Percentiles rank a stretch among this genome's conserved stretches.
Conservation (phyloP, 2,329 filamentous ascomycete genomes). For the Pseudogymnoascus destructans region DNA sequence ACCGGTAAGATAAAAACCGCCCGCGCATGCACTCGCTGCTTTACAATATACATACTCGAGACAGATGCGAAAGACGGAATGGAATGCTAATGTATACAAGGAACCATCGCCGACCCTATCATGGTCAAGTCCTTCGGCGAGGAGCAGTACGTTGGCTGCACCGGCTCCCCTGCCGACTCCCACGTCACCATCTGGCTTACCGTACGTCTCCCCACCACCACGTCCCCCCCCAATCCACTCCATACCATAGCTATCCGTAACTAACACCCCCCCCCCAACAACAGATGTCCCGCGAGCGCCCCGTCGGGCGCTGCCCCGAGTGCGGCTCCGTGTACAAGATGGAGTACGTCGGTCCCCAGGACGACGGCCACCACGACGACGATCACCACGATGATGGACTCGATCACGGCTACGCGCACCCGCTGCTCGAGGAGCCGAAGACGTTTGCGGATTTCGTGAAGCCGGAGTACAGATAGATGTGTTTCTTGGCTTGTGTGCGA, state of each 20-base stretch:
- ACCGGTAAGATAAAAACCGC: slow-evolving; percentile 42
- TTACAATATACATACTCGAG: slow-evolving; percentile 8
- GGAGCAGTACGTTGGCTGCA: slow-evolving; percentile 96
- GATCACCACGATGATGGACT: slow-evolving; percentile 37
- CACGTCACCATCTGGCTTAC: slow-evolving; percentile 86
- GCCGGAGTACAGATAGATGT: slow-evolving; percentile 73
- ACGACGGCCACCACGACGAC: slow-evolving; percentile 56
- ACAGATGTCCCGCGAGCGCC: slow-evolving; percentile 76
- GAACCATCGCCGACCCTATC: slow-evolving; percentile 83
- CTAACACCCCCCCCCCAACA: neutral
- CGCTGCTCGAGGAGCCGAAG: slow-evolving; percentile 74
- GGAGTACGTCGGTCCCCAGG: slow-evolving; percentile 80
- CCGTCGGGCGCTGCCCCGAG: slow-evolving; percentile 88
- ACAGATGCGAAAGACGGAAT: slow-evolving; percentile 12
- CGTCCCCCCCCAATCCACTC: slow-evolving; percentile 18
- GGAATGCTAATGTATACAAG: slow-evolving; percentile 31
- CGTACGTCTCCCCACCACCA: slow-evolving; percentile 37
- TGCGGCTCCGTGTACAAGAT: slow-evolving; percentile 97
- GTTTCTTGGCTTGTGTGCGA: neutral
- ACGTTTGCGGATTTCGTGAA: slow-evolving; percentile 93
- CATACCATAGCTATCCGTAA: slow-evolving; percentile 12
- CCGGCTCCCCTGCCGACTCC: slow-evolving; percentile 82
- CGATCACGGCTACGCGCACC: slow-evolving; percentile 37
- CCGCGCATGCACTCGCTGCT: slow-evolving; percentile 19
- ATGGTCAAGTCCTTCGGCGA: slow-evolving; percentile 81